A percentile compares a stretch with the other conserved stretches of the same genome.
Conservation (phyloP, 805 yeast genomes). For the Hanseniaspora valbyensis region DNA sequence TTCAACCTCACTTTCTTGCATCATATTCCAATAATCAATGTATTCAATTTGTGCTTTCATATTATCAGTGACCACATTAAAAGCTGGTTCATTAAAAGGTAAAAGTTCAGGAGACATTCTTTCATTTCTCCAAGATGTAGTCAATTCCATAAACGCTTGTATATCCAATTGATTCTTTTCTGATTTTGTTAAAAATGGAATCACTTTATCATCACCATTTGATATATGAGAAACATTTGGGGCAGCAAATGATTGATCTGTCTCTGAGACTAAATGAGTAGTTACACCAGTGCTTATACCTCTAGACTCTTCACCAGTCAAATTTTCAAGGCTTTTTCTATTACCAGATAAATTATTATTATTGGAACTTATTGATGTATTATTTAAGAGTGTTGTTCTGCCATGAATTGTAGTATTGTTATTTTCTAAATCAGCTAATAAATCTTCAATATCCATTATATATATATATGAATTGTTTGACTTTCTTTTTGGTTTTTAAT, state of each 20-base stretch:
- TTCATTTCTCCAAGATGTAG: slow-evolving; percentile 69
- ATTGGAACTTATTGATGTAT: background rate
- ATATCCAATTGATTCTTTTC: slow-evolving; percentile 31
- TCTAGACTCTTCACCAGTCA: background rate
- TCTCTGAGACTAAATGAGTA: background rate
- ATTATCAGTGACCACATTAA: slow-evolving; percentile 47
- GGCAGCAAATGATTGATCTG: background rate
- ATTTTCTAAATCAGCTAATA: slow-evolving; percentile 54
- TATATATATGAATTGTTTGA: slow-evolving; percentile 5
- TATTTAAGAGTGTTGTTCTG: background rate
- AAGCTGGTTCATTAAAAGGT: slow-evolving; percentile 52
- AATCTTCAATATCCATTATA: slow-evolving; percentile 56
- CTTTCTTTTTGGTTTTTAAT: too few species aligned
- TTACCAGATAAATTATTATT: too few species aligned
- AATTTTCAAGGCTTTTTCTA: background rate
- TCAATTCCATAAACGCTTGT: slow-evolving; percentile 29
- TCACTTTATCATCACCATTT: slow-evolving; percentile 11
- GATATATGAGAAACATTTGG: slow-evolving; percentile 2
- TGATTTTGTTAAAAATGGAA: slow-evolving; percentile 19
- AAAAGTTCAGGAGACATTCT: slow-evolving; percentile 79
- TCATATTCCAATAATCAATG: slow-evolving; percentile 69
- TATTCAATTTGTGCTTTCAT: slow-evolving; percentile 62
- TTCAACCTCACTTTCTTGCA: slow-evolving; percentile 42
- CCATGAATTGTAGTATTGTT: slow-evolving; percentile 14
- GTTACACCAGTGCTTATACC: background rate